Evolutionary conservation across 2,329 filamentous ascomycete species (phyloP), one percentile per base, ranked within the genome.

Genomic region (Shiraia sp.): DNA sequence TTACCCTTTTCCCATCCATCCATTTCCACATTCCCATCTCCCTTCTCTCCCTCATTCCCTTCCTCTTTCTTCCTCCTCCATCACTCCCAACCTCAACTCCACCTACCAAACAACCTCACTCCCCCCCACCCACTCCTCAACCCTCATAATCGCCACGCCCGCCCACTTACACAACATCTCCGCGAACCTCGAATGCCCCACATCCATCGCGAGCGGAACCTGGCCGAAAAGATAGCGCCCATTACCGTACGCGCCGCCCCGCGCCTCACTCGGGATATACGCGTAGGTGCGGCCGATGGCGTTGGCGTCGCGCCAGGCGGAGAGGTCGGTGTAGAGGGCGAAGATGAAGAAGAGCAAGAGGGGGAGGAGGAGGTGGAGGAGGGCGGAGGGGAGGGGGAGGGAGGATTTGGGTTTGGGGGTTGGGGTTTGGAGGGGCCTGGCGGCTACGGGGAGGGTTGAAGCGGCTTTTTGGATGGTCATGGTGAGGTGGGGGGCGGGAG

Each of bases 171-270:
- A 42, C 36, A 56, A 22, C 27, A 39, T 30, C 40, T 55, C 50
- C 3, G 42, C 34, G 15, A 40, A 40, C 36, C 40, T 39, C 10
- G 39, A 47, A 29, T 46, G 35, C 29, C 53, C 53, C 19, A 51
- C 44, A 15, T 51, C 39, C 49, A 55, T 51, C 25, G 44, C 56
- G 17, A 59, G 10, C 13, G 54, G 54, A 17, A 50, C 34, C 26
- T 47, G 5, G 17, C 49, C 51, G n/a, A 58, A 45, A 23, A 59
- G 38, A 25, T 57, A 32, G 32, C 54, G 52, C 1, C 52, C 54
- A 23, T 56, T 54, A 26, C 56, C 56, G 34, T 47, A 51, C 8
- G 52, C 56, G 13, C 49, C 45, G 8, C 42, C 38, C 9, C 32
- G 24, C 22, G 25, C 16, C 19, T 26, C 16, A 25, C 29, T 9